phyloP scores from a whole-genome alignment of 257 asterid genomes.

The Solanum neorickii region DNA sequence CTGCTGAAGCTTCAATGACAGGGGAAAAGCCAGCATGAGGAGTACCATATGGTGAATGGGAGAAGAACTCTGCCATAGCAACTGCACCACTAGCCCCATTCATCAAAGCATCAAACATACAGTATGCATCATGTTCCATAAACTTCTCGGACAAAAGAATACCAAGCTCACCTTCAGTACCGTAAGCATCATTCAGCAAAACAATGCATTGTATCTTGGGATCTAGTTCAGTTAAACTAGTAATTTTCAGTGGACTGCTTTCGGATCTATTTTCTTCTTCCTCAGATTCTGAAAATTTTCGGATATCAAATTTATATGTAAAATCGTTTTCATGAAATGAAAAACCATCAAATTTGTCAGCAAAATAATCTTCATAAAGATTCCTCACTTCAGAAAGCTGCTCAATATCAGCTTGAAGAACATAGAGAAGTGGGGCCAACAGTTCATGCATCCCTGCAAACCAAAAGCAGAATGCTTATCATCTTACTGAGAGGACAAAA shows the following conservation, averaged over 20 bases:
- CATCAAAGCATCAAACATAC: neutral
- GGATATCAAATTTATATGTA: neutral
- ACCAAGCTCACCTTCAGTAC: neutral
- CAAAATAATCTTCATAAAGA: neutral
- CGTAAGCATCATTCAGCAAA: neutral
- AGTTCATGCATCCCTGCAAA: neutral
- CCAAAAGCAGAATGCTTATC: neutral
- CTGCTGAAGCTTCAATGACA: neutral
- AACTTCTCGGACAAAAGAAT: neutral
- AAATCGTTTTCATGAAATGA: neutral
- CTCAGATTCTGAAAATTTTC: neutral
- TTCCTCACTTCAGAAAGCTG: neutral
- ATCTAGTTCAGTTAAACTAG: neutral
- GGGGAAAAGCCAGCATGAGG: neutral
- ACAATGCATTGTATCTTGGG: neutral
- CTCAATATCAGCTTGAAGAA: neutral
- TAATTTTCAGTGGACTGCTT: neutral
- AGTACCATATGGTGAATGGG: neutral
- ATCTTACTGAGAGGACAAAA: neutral
- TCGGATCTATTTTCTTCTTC: neutral
- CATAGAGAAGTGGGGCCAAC: neutral
- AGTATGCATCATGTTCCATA: neutral
- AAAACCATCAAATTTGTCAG: neutral
- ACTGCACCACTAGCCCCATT: neutral
- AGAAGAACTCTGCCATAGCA: neutral